These are phyloP conservation scores for Sphagnum magellanicum DNA, from an alignment of 228 moss, liverwort and hornwort genomes.

Conservation along the genomic window DNA sequence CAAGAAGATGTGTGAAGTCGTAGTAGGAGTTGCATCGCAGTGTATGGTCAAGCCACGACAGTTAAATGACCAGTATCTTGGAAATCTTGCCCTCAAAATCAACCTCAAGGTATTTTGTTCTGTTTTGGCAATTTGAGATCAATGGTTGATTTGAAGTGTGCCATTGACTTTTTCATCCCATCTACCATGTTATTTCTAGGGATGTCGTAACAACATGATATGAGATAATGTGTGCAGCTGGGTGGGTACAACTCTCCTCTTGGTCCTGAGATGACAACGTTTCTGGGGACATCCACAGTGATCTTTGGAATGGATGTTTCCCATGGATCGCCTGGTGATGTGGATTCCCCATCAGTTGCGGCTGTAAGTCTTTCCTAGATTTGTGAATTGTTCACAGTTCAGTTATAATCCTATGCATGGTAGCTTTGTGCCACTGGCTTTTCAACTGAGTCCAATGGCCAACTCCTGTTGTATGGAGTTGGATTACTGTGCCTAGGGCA, in stretches of 20 bases:
- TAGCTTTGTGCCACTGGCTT: no score
- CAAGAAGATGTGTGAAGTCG: slow-evolving; percentile 62
- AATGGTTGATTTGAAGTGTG: not conserved
- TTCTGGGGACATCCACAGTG: slow-evolving; percentile 59
- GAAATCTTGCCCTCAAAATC: slow-evolving; percentile 84
- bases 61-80: slow-evolving; percentile 71
- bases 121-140: not conserved
- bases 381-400: no score
- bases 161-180: not conserved
- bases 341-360: slow-evolving; percentile 80
- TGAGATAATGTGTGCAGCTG: slow-evolving; percentile 25
- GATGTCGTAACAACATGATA: not conserved
- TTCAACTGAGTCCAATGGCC: no score
- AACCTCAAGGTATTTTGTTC: slow-evolving; percentile 61
- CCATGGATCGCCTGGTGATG: slow-evolving; percentile 85
- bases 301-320: slow-evolving; percentile 95
- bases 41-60: slow-evolving; percentile 77
- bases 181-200: not conserved
- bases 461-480: no score
- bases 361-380: slow-evolving; percentile 36
- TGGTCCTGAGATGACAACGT: slow-evolving; percentile 30
- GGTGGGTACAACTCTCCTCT: slow-evolving; percentile 85
- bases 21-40: slow-evolving; percentile 57
- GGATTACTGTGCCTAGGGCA: no score
- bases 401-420: no score